phyloP scores from a whole-genome alignment of 1,284 basidiomycete genomes.

The Pseudozyma pruni region DNA sequence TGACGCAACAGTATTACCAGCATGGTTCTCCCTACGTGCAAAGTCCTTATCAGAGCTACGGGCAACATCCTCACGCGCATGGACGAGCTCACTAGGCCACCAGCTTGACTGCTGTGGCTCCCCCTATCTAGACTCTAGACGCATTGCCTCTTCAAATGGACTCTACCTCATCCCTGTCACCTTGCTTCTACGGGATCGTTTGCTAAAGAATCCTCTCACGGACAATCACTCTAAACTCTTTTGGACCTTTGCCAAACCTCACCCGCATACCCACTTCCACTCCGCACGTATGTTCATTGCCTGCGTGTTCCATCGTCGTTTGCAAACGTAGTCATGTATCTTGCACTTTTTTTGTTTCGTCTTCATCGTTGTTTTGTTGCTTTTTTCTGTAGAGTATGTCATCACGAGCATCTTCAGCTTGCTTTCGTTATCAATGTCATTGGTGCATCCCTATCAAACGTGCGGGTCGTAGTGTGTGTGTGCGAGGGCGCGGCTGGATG shows the following conservation, averaged over 20 bases:
- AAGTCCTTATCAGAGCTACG: conserved; percentile 16
- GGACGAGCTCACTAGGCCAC: too few species aligned
- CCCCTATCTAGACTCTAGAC: too few species aligned
- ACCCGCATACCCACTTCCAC: conserved; percentile 1
- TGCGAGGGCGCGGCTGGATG: too few species aligned
- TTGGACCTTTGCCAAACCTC: conserved; percentile 3
- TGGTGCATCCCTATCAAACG: not conserved
- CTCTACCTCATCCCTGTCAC: not conserved
- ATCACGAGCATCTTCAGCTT: conserved; percentile 11
- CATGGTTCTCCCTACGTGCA: conserved; percentile 20
- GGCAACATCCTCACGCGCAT: not conserved
- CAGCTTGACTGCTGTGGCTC: too few species aligned
- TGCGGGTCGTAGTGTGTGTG: too few species aligned
- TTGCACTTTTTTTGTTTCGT: conserved; percentile 2
- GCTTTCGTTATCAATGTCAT: conserved; percentile 9
- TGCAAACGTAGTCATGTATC: not conserved
- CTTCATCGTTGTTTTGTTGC: conserved; percentile 1
- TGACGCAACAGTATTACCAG: conserved; percentile 21
- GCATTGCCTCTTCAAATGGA: too few species aligned
- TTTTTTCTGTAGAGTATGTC: conserved; percentile 22
- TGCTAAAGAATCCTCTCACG: not conserved
- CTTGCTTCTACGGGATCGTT: conserved; percentile 7
- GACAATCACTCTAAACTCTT: not conserved
- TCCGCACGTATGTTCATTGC: conserved; percentile 5
- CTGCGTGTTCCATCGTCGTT: conserved; percentile 1